A percentile compares a stretch with the other conserved stretches of the same genome.
These are phyloP conservation scores for Rhizodiscina lignyota DNA, from an alignment of 495 filamentous ascomycete species.

Conservation along the genomic window DNA sequence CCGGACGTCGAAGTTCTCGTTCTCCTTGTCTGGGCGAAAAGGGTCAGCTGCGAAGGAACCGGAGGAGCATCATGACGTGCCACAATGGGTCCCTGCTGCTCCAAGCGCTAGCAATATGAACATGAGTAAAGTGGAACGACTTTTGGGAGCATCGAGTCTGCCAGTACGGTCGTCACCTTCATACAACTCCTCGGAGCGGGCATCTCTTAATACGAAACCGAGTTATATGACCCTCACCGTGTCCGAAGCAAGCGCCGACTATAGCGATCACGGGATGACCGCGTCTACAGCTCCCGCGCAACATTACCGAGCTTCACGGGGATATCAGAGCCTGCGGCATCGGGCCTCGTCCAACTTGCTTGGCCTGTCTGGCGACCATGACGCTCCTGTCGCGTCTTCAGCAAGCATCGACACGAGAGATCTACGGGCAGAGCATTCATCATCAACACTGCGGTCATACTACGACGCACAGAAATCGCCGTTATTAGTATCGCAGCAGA, in stretches of 20 bases:
- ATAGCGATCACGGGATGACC: constrained; percentile 7
- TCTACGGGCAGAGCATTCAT: constrained; percentile 9
- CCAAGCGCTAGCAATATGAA: too few species aligned
- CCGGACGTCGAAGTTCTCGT: background rate
- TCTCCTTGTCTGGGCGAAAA: background rate
- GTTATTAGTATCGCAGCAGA: constrained; percentile 20
- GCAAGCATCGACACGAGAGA: constrained; percentile 7
- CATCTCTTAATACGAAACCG: constrained; percentile 6
- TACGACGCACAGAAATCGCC: constrained; percentile 19
- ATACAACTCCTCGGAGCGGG: constrained; percentile 15
- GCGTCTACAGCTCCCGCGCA: constrained; percentile 1
- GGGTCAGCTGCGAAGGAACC: too few species aligned
- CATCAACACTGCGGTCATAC: constrained; percentile 17
- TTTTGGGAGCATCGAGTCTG: background rate
- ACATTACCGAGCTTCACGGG: too few species aligned
- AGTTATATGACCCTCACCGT: constrained; percentile 14
- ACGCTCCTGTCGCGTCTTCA: constrained; percentile 4
- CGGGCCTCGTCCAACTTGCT: constrained; percentile 14
- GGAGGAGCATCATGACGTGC: too few species aligned
- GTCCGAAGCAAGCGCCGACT: constrained; percentile 13
- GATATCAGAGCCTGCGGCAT: constrained; percentile 5
- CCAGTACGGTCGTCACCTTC: constrained; percentile 8
- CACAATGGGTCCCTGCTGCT: too few species aligned
- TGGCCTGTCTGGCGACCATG: constrained; percentile 3
- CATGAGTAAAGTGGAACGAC: background rate